Conservation (phyloP, 2,329 filamentous ascomycete genomes). For the Trichophyton schoenleinii region DNA sequence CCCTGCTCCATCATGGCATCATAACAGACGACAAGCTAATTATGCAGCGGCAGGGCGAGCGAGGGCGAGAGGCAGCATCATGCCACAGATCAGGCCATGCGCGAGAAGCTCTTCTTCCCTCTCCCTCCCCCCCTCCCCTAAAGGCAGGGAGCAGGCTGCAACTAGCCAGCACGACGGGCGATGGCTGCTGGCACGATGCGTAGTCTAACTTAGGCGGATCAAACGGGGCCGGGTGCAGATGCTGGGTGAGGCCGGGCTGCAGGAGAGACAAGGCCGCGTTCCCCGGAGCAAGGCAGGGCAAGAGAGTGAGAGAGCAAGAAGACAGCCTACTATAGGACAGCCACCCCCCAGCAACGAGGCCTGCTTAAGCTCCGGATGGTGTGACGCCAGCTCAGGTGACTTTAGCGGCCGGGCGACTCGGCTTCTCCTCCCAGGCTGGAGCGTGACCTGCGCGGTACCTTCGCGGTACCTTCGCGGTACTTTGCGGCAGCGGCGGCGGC, state of each 20-base stretch:
- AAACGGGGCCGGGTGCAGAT: too few species aligned
- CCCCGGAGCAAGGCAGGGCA: not conserved
- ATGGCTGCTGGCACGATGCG: not conserved
- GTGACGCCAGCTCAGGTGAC: conserved; percentile 5
- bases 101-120: too few species aligned
- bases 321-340: too few species aligned
- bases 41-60: not conserved
- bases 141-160: too few species aligned
- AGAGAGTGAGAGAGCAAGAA: too few species aligned
- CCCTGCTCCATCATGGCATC: not conserved
- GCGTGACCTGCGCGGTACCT: not conserved
- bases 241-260: not conserved
- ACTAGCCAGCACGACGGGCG: too few species aligned
- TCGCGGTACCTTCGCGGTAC: not conserved
- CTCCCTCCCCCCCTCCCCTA: too few species aligned
- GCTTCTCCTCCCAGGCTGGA: not conserved
- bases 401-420: not conserved
- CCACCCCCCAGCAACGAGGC: not conserved
- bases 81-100: not conserved
- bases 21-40: not conserved
- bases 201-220: not conserved
- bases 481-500: not conserved
- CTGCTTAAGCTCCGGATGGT: not conserved
- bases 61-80: not conserved
- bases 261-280: not conserved